Evolutionary conservation across 257 asterid genomes (phyloP), one percentile per base, ranked within the genome.

Genomic region (Rubia yunnanensis): DNA sequence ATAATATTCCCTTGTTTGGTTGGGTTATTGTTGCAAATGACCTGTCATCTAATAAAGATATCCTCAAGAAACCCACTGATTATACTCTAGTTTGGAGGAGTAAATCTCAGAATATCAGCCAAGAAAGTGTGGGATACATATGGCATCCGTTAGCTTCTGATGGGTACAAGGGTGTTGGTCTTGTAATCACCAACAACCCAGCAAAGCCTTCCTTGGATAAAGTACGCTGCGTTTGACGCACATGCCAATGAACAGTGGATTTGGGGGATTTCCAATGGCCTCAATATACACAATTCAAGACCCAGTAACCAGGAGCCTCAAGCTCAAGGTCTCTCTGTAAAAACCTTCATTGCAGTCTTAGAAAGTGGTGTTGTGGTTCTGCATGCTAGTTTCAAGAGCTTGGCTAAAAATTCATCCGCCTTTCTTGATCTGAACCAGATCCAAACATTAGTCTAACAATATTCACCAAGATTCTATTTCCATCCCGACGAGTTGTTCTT

Each of bases 381-480:
- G 0, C 41, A 63, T 34, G 49, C 78, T 55, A 71, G 83, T 60
- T 49, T 74, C 34, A 78, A 74, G 58, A 64, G 59, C 39, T 60
- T 63, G n/a, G n/a, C n/a, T 15, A 75, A 71, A 78, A 46, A 24
- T n/a, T n/a, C n/a, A 18, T 65, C 66, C 27, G 75, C 63, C 22
- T 74, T 72, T 80, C 83, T 76, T 1, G 75, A 72, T 68, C 36
- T 69, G 32, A 22, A 44, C 10, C 80, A 79, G 69, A 64, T 79
- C 11, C 50, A 72, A 46, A 69, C 78, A n/a, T n/a, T n/a, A n/a
- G n/a, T n/a, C n/a, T n/a, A n/a, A n/a, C n/a, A n/a, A n/a, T n/a
- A n/a, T n/a, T n/a, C n/a, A n/a, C n/a, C n/a, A n/a, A n/a, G n/a
- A n/a, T n/a, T n/a, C n/a, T n/a, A n/a, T n/a, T n/a, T 65, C 83